Evolutionary conservation across 2,329 filamentous ascomycete species (phyloP).

Genomic region (Aphanocladium album): DNA sequence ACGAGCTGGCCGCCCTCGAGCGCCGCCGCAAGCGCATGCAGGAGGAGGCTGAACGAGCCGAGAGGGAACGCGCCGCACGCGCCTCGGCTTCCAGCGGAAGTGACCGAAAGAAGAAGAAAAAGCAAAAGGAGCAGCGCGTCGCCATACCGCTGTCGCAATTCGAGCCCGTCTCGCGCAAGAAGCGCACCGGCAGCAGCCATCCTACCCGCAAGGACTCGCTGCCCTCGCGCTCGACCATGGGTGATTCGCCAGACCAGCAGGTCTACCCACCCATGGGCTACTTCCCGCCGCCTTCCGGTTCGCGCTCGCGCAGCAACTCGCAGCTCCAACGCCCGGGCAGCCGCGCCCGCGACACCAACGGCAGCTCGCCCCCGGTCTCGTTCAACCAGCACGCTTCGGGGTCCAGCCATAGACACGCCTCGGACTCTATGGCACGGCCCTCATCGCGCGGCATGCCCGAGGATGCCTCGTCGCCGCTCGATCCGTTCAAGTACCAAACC

Average conservation of each 20-base stretch:
- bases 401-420: conserved; percentile 36
- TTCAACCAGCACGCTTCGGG: conserved; percentile 39
- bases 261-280: conserved; percentile 46
- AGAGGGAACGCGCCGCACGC: conserved; percentile 8
- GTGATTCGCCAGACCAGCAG: conserved; percentile 16
- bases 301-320: conserved; percentile 39
- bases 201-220: conserved; percentile 30
- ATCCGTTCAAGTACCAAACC: conserved; percentile 52
- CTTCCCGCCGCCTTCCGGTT: conserved; percentile 43
- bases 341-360: conserved; percentile 27
- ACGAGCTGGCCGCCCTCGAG: conserved; percentile 77
- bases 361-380: conserved; percentile 37
- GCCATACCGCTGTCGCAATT: conserved; percentile 51
- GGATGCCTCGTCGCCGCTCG: conserved; percentile 29
- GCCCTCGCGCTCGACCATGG: conserved; percentile 33
- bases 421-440: conserved; percentile 35
- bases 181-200: conserved; percentile 17
- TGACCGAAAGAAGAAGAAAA: conserved; percentile 35
- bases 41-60: conserved; percentile 32
- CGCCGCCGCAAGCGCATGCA: conserved; percentile 57
- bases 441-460: conserved; percentile 29
- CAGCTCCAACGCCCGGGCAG: conserved; percentile 31
- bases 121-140: conserved; percentile 43
- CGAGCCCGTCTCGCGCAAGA: conserved; percentile 37
- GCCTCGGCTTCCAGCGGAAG: conserved; percentile 22